Conservation (phyloP, 768 basidiomycete genomes). For the Leucogyrophana mollusca region DNA sequence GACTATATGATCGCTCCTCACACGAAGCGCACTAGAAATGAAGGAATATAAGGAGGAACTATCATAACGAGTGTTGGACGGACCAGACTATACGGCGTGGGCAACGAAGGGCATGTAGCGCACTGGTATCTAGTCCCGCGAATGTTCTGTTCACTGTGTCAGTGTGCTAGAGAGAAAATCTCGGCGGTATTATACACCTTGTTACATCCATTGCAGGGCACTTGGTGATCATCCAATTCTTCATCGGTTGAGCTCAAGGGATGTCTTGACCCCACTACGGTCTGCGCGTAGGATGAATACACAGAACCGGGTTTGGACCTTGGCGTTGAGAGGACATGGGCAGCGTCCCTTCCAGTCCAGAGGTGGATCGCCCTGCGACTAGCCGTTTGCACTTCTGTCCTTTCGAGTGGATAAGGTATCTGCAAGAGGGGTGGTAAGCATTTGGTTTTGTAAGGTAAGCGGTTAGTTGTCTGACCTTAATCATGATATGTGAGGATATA, state of each 20-base stretch:
- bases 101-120: conserved; percentile 79
- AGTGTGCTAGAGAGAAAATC: too few species aligned
- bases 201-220: conserved; percentile 61
- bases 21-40: conserved; percentile 70
- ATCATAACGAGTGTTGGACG: conserved; percentile 8
- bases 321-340: conserved; percentile 48
- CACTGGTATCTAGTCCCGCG: conserved; percentile 86
- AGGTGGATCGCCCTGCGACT: conserved; percentile 71
- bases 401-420: conserved; percentile 85
- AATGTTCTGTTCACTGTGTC: conserved; percentile 50
- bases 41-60: conserved; percentile 1
- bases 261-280: conserved; percentile 57
- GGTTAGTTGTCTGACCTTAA: conserved; percentile 64
- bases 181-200: conserved; percentile 40
- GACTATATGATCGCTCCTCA: conserved; percentile 70
- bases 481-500: conserved; percentile 85
- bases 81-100: conserved; percentile 73
- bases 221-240: conserved; percentile 49
- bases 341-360: conserved; percentile 77
- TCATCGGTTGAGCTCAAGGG: conserved; percentile 29
- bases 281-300: conserved; percentile 62
- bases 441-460: background rate
- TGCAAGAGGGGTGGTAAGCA: conserved; percentile 26
- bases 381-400: conserved; percentile 69
- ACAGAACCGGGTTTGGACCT: conserved; percentile 57